These are phyloP conservation scores for Thraustotheca clavata DNA, from an alignment of 352 stramenopile genomes.

Conservation along the genomic window DNA sequence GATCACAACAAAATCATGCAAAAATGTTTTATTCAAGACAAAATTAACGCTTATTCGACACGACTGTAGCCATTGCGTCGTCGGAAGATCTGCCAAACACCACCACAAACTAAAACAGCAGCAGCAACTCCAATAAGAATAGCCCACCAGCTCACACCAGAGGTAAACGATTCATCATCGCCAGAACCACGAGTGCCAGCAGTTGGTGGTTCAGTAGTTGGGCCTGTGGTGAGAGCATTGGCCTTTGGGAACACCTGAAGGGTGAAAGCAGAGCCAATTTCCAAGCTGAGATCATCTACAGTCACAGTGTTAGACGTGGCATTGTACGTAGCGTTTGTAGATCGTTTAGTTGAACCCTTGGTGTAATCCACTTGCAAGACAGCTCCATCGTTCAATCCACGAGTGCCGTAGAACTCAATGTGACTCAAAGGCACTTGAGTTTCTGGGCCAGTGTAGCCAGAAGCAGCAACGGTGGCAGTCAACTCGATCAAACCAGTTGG, in stretches of 20 bases:
- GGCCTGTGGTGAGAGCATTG: neutral
- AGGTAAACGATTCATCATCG: neutral
- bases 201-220: conserved; percentile 2
- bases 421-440: neutral
- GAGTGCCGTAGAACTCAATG: conserved; percentile 15
- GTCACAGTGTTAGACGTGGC: conserved; percentile 4
- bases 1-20: too few species aligned
- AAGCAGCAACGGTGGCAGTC: neutral
- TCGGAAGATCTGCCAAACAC: conserved; percentile 6
- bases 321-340: neutral
- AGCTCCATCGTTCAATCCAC: neutral
- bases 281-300: conserved; percentile 4
- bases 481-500: neutral
- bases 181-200: neutral
- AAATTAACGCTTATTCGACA: conserved; percentile 3
- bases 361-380: conserved; percentile 13
- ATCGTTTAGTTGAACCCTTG: conserved; percentile 6
- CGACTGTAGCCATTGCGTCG: conserved; percentile 10
- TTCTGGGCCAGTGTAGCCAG: conserved; percentile 2
- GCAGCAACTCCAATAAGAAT: neutral
- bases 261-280: conserved; percentile 11
- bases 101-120: neutral
- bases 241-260: neutral
- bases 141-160: neutral
- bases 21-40: too few species aligned